Conservation (phyloP, 352 stramenopile species). For the Pythium aquatile region DNA sequence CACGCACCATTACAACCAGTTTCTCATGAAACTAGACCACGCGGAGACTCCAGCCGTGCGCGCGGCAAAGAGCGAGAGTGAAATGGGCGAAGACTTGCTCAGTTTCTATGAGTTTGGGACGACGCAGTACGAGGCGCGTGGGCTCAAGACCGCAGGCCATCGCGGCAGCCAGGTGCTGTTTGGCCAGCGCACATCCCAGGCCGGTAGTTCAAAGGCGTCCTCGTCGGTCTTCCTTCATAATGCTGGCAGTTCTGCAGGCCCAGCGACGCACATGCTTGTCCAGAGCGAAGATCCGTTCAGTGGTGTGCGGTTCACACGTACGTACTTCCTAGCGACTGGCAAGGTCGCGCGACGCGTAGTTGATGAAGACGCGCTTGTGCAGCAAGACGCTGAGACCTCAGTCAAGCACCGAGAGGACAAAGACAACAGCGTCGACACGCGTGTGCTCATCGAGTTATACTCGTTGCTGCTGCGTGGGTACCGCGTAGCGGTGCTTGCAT, state of each 20-base stretch:
- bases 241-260: conserved; percentile 16
- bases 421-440: conserved; percentile 25
- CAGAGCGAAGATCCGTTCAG: conserved; percentile 73
- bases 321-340: conserved; percentile 68
- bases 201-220: conserved; percentile 33
- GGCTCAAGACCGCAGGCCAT: conserved; percentile 25
- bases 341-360: conserved; percentile 48
- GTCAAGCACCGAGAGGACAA: conserved; percentile 21
- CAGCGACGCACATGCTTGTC: conserved; percentile 65
- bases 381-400: conserved; percentile 11
- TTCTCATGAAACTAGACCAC: conserved; percentile 69
- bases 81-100: conserved; percentile 63
- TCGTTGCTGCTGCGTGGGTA: conserved; percentile 43
- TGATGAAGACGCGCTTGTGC: conserved; percentile 63
- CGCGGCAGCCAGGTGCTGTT: conserved; percentile 64
- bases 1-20: conserved; percentile 58
- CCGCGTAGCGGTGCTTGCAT: conserved; percentile 22
- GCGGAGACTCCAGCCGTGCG: conserved; percentile 45
- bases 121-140: conserved; percentile 53
- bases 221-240: conserved; percentile 34
- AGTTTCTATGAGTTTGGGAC: conserved; percentile 84
- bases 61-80: conserved; percentile 42
- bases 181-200: conserved; percentile 41
- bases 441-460: conserved; percentile 40
- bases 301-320: conserved; percentile 56